Percentiles rank a stretch among this genome's conserved stretches.
phyloP scores from a whole-genome alignment of 306 rosid species.

The Quercus rubra region DNA sequence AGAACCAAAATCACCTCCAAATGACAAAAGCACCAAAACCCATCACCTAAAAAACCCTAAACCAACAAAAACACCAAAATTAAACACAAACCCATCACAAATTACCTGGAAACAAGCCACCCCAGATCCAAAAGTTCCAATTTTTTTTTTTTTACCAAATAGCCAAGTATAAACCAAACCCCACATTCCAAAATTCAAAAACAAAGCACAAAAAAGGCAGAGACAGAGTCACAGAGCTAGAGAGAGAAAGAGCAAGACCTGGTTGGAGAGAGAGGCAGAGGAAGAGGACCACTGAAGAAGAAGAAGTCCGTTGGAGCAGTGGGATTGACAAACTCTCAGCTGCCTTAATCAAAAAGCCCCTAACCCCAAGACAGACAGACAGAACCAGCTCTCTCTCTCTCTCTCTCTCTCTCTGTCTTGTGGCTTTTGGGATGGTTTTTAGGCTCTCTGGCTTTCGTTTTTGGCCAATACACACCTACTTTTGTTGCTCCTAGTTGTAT shows the following conservation, averaged over 20 bases:
- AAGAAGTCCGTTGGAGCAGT: slow-evolving; percentile 52
- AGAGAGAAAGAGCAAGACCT: slow-evolving; percentile 6
- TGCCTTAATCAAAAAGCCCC: slow-evolving; percentile 12
- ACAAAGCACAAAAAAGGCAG: not conserved
- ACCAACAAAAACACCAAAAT: slow-evolving; percentile 11
- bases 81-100: slow-evolving; percentile 23
- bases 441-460: no score
- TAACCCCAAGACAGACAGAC: not conserved
- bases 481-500: no score
- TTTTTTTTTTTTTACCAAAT: not conserved
- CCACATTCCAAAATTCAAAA: slow-evolving; percentile 10
- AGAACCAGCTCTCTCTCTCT: not conserved
- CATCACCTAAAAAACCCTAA: slow-evolving; percentile 29
- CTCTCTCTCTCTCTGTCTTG: no score
- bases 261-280: slow-evolving; percentile 1
- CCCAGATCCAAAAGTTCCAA: slow-evolving; percentile 45
- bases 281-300: not conserved
- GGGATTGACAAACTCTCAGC: slow-evolving; percentile 25
- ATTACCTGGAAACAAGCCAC: slow-evolving; percentile 9
- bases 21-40: slow-evolving; percentile 15
- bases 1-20: slow-evolving; percentile 8
- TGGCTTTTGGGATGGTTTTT: no score
- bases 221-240: not conserved
- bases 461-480: no score
- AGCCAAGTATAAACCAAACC: slow-evolving; percentile 10